These are phyloP conservation scores for Telfairia occidentalis DNA, from an alignment of 331 rosid species.

Conservation along the genomic window DNA sequence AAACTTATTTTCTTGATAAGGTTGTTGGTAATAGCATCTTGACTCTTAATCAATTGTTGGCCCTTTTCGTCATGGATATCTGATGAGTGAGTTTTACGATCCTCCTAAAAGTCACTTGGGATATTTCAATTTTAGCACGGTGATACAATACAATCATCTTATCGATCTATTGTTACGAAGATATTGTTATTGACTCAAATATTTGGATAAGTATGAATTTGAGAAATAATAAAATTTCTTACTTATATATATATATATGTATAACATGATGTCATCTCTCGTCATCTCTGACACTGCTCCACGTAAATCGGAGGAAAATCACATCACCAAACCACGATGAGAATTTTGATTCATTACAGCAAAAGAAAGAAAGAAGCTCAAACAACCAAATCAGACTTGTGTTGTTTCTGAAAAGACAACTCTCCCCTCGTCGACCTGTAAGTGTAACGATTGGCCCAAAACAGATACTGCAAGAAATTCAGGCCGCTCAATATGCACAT, in stretches of 20 bases:
- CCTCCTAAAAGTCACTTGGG: background rate
- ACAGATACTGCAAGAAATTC: conserved; percentile 46
- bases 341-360: background rate
- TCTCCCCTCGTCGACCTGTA: conserved; percentile 22
- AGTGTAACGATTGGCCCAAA: conserved; percentile 52
- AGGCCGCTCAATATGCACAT: conserved; percentile 59
- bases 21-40: background rate
- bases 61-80: no score
- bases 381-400: background rate
- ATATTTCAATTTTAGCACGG: background rate
- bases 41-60: background rate
- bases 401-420: background rate
- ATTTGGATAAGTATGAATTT: no score
- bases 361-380: background rate
- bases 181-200: no score
- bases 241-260: background rate
- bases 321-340: background rate
- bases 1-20: background rate
- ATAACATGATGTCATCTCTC: background rate
- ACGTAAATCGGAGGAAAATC: background rate
- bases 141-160: background rate
- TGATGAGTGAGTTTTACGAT: no score
- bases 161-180: no score
- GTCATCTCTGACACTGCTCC: background rate
- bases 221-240: no score